Percentiles rank a stretch among this genome's conserved stretches.
phyloP scores from a whole-genome alignment of 2,329 filamentous ascomycete genomes.

The Neospermospora avenae region DNA sequence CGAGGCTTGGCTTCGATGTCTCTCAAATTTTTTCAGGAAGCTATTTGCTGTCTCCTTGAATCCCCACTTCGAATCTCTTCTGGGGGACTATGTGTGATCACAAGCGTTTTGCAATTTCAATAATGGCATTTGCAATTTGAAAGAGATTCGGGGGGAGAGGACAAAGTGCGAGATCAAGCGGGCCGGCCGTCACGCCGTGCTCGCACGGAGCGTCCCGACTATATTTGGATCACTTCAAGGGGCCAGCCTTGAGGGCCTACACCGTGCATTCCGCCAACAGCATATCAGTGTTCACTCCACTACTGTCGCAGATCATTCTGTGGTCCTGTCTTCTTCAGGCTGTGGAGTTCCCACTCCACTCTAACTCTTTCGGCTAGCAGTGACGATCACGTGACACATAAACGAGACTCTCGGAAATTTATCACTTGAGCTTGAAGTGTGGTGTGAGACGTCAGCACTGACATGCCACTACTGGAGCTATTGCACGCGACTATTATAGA shows the following conservation, averaged over 20 bases:
- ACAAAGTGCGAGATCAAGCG: neutral
- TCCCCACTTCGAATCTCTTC: neutral
- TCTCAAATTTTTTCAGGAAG: too few species aligned
- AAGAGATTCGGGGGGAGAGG: neutral
- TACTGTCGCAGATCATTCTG: neutral
- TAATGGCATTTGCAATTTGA: too few species aligned
- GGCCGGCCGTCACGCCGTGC: neutral
- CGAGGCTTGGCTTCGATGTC: too few species aligned
- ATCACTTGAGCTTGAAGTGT: too few species aligned
- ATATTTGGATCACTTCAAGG: neutral
- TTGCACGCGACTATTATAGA: neutral
- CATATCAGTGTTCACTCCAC: neutral
- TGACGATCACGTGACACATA: neutral
- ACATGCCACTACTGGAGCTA: too few species aligned
- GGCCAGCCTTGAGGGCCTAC: neutral
- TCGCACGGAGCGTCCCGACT: neutral
- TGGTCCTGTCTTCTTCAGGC: neutral
- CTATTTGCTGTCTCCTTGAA: too few species aligned
- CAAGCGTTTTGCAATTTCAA: neutral
- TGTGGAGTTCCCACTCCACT: neutral
- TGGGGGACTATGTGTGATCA: neutral
- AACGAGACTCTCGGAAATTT: neutral
- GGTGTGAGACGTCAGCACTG: too few species aligned
- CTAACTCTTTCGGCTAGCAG: neutral
- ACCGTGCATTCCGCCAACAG: neutral